Base-by-base conservation (phyloP, 1,284 basidiomycete genomes). In the Trametes polyzona region DNA sequence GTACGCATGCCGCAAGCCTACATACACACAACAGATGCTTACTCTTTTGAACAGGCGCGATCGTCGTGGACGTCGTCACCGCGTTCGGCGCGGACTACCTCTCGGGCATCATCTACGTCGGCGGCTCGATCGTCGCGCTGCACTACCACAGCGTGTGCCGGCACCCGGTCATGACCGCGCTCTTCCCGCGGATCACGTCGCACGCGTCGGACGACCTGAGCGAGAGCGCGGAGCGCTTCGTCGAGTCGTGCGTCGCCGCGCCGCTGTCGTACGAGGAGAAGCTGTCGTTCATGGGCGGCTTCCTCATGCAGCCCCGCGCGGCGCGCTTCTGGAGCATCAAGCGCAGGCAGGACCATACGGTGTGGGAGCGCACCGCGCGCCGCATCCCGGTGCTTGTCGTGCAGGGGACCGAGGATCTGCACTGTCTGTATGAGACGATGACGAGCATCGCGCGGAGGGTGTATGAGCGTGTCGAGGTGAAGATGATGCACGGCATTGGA, bases 51-150 rank as follows among this genome's bases (percentile, higher is more conserved):
- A 32, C 53, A 76, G 75, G 64, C 14, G 67, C 69, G 1, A 68
- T 72, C 29, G 67, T 72, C 24, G 71, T 72, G 3, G 77, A 79
- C 55, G 69, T 78, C 29, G 62, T 77, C 30, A 65, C 68, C 24
- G 67, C 70, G 46, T 72, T 72, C 57, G 71, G 73, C 11, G 59
- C 71, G 4, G 67, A 70, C 51, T 72, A 69, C 50, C 67, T 77
- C 36, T 65, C 71, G 2, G 76, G 76, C 36, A 61, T 75, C 39
- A 67, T 78, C 53, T 76, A 74, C 62, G 59, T 73, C 55, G 70
- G 67, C 37, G 69, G 66, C 1, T 62, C 65, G 10, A 61, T 69
- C 30, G 57, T 68, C 33, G 67, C 67, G 32, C 61, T 65, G 30
- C 44, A 55, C 41, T 61, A 67, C 48, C 63, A 64, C 54, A 33